Base-by-base conservation (phyloP, 768 basidiomycete species). In the Cystobasidium onofrii region DNA sequence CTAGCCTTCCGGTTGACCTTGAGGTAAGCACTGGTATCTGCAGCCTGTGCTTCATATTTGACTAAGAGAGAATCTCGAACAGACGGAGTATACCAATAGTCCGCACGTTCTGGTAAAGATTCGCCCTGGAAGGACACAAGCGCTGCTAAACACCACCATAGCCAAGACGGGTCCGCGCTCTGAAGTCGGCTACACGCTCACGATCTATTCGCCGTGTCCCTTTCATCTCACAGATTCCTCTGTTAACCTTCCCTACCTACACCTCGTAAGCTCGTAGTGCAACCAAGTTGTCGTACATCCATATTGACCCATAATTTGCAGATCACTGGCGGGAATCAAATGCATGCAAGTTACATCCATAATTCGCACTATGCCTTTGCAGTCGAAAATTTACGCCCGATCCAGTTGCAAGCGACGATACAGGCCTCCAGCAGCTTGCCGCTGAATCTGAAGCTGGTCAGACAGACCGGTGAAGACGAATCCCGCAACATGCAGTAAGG, bases 381-480 rank as follows among this genome's bases (percentile, higher is more conserved):
- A 1, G 20, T 57, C 10, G 33, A 52, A 2, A 27, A 4, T 12
- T 17, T 2, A 10, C 7, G 2, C 6, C 15, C 23, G 50, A 27
- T 52, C n/a, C n/a, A n/a, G n/a, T n/a, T n/a, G 1, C 25, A 31
- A 9, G 69, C 31, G 17, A 60, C 55, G 1, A 9, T 71, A 23
- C 50, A 39, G 12, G 23, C 25, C 20, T 10, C 25, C 1, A 43
- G 10, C 29, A 29, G 3, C 44, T 1, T 34, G 27, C 69, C 69
- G 1, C n/a, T 71, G 31, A 71, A 71, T 27, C 34, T 71, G 18
- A 71, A 71, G 36, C 69, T 71, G 4, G 18, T 71, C 29, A 71
- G 39, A 60, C 23, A 23, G n/a, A 23, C n/a, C 12, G 34, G 41
- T 20, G 44, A 43, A 4, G 65, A 6, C 15, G 43, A 50, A 1